Evolutionary conservation across 179 eudicot genomes (phyloP).

Genomic region (Beta corolliflora): DNA sequence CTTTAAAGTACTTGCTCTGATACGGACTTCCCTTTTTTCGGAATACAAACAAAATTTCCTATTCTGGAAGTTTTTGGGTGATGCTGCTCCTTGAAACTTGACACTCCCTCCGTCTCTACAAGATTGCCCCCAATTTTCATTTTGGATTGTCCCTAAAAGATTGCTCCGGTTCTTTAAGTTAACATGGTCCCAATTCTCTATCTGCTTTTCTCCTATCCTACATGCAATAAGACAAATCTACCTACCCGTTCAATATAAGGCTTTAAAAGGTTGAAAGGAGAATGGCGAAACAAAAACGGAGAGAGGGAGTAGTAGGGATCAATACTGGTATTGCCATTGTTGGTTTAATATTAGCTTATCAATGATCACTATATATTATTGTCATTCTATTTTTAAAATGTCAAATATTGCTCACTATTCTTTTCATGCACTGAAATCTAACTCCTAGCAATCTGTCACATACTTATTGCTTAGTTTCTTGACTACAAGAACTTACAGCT

Average conservation of each 20-base stretch:
- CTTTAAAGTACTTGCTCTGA: background rate
- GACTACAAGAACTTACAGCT: background rate
- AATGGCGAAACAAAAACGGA: too few relatives aligned
- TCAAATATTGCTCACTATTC: background rate
- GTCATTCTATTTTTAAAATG: background rate
- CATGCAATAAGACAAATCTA: too few relatives aligned
- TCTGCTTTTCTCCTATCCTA: too few relatives aligned
- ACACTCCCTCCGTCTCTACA: too few relatives aligned
- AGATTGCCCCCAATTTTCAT: too few relatives aligned
- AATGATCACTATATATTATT: background rate
- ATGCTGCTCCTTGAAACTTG: background rate
- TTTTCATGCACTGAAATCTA: too few relatives aligned
- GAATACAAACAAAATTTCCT: background rate
- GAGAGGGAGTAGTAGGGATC: background rate
- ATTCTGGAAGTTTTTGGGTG: background rate
- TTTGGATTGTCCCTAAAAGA: too few relatives aligned
- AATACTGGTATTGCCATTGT: background rate
- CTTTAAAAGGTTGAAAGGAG: too few relatives aligned
- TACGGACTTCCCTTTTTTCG: background rate
- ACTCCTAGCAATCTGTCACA: background rate
- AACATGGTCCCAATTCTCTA: too few relatives aligned
- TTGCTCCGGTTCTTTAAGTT: too few relatives aligned
- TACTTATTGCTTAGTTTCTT: background rate
- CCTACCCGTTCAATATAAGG: too few relatives aligned
- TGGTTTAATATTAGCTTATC: background rate